Evolutionary conservation across 176 grass and related monocot species (phyloP).

Genomic region (Phragmites australis): DNA sequence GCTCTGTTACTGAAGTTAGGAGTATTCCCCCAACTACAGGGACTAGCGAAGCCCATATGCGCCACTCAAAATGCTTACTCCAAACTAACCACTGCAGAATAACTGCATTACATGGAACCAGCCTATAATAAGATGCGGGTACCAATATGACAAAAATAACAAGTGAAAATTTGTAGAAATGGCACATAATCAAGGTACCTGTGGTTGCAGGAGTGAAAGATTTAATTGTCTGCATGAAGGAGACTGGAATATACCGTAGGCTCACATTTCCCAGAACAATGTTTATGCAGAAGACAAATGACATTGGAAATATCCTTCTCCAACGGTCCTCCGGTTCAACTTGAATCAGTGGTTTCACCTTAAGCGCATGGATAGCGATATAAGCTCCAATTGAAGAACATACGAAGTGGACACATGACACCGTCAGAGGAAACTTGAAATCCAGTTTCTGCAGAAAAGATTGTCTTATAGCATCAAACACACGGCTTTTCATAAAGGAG

Average conservation of each 20-base stretch:
- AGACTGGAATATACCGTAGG: constrained; percentile 93
- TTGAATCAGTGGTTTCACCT: constrained; percentile 79
- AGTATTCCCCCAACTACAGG: constrained; percentile 97
- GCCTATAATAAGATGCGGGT: not conserved
- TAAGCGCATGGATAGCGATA: constrained; percentile 72
- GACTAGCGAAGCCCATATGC: constrained; percentile 88
- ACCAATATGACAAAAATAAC: not conserved
- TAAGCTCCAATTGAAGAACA: constrained; percentile 93
- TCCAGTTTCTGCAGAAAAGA: constrained; percentile 74
- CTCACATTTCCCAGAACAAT: constrained; percentile 95
- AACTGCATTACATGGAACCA: constrained; percentile 49
- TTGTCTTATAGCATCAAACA: not conserved
- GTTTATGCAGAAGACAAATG: constrained; percentile 97
- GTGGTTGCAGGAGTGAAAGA: constrained; percentile 99
- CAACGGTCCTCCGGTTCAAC: constrained; percentile 78
- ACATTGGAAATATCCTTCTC: constrained; percentile 99
- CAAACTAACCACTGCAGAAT: constrained; percentile 97
- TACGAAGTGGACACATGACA: constrained; percentile 96
- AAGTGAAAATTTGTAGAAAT: not conserved
- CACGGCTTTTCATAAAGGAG: not conserved
- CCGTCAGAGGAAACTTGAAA: constrained; percentile 95
- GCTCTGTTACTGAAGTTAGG: constrained; percentile 86
- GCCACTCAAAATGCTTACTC: constrained; percentile 88
- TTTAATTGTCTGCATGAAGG: constrained; percentile 99
- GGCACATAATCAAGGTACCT: constrained; percentile 35